Evolutionary conservation across 176 grass and related monocot species (phyloP).

Genomic region (Chloris gayana): DNA sequence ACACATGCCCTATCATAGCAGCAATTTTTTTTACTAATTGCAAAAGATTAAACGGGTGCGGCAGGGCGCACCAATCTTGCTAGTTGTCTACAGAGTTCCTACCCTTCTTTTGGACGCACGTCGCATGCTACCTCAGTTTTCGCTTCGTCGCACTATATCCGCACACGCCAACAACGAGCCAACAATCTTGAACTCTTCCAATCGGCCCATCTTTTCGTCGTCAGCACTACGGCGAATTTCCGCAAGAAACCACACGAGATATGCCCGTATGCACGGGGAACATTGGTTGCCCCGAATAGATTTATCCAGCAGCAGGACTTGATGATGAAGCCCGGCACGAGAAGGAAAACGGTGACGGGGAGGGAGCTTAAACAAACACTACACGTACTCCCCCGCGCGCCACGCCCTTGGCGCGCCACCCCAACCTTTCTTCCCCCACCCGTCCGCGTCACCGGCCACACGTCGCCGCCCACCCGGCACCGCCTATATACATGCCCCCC

Average conservation of each 20-base stretch:
- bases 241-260: neutral
- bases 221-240: neutral
- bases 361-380: conserved; percentile 33
- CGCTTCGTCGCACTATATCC: conserved; percentile 3
- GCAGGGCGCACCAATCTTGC: too few relatives aligned
- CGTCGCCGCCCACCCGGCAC: neutral
- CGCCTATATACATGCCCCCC: conserved; percentile 42
- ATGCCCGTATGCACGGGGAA: neutral
- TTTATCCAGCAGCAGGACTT: neutral
- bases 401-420: conserved; percentile 40
- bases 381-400: conserved; percentile 16
- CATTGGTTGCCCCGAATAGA: neutral
- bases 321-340: neutral
- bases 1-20: too few relatives aligned
- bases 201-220: neutral
- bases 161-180: neutral
- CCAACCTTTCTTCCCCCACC: neutral
- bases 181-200: neutral
- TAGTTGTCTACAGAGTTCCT: conserved; percentile 27
- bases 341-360: neutral
- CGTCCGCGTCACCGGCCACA: conserved; percentile 24
- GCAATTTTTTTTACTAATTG: too few relatives aligned
- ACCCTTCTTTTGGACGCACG: conserved; percentile 24
- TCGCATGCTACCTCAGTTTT: conserved; percentile 25
- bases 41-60: too few relatives aligned